Evolutionary conservation across 1,139 yeast species (phyloP).

Genomic region (Scheffersomyces insectosa): DNA sequence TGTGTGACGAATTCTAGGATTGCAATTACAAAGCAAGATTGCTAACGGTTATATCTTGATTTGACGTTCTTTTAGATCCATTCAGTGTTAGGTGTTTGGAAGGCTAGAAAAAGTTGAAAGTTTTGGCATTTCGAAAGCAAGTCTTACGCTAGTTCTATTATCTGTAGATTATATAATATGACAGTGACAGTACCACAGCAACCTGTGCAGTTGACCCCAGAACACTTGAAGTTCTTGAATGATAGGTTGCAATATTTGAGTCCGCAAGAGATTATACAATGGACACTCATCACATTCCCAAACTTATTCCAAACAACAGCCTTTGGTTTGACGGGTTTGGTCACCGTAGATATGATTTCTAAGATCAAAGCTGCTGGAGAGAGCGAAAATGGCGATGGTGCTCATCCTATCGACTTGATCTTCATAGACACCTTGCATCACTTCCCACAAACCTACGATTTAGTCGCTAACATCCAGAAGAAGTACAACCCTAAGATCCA

Average conservation of each 20-base stretch:
- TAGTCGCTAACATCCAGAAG: conserved; percentile 57
- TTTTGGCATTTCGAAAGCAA: too few relatives aligned
- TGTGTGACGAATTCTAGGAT: too few relatives aligned
- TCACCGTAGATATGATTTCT: conserved; percentile 81
- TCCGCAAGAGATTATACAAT: conserved; percentile 73
- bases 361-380: conserved; percentile 33
- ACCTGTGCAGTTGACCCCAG: conserved; percentile 35
- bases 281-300: conserved; percentile 85
- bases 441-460: conserved; percentile 87
- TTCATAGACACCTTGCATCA: conserved; percentile 91
- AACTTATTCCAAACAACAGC: conserved; percentile 89
- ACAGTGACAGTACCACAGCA: not conserved
- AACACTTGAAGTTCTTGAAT: conserved; percentile 57
- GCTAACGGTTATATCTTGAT: too few relatives aligned
- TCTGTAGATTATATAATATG: not conserved
- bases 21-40: too few relatives aligned
- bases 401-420: conserved; percentile 67
- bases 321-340: conserved; percentile 90
- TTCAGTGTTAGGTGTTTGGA: too few relatives aligned
- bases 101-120: too few relatives aligned
- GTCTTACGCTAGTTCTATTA: too few relatives aligned
- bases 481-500: conserved; percentile 60
- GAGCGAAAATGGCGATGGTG: conserved; percentile 11
- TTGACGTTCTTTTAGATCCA: too few relatives aligned
- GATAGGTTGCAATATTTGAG: conserved; percentile 51